Evolutionary conservation across 768 basidiomycete genomes (phyloP), one percentile per base, ranked within the genome.

Genomic region (Tulasnella sp.): DNA sequence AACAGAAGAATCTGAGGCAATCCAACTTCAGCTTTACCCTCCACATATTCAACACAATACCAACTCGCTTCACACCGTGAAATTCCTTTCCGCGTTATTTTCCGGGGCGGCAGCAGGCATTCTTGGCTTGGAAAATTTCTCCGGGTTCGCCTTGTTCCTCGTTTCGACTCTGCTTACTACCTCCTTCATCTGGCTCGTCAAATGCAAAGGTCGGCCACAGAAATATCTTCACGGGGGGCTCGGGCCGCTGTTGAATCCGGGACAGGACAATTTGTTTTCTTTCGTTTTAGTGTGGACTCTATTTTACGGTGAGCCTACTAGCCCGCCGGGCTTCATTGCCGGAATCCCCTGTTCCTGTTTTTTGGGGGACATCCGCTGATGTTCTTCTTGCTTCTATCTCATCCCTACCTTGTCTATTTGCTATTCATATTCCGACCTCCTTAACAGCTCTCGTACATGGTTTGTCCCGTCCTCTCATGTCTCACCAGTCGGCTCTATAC

Each of bases 211-310:
- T 3, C 87, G 87, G 42, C 92, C 93, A 0, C 82, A 85, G 58
- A 92, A 90, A 82, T 94, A 90, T 84, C 83, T 92, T 24, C 86
- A 88, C 68, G 90, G 91, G 6, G 93, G 93, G 2, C 83, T 90
- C 80, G 86, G 88, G 85, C 93, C 93, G 77, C 86, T 97, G 48
- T 86, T 92, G 72, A 95, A 92, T 81, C 92, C 96, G 0, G 95
- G 95, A 14, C 94, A 96, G 85, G 96, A 98, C 85, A 96, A 95
- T 81, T 87, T 92, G 24, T 94, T 95, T 83, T 94, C 95, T 3
- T 98, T 97, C 83, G 89, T 98, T 79, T 89, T 98, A 39, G 92
- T 93, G 31, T 98, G 96, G 96, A 98, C 96, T 46, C 87, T 97
- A 78, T 94, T 96, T 84, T 97, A 94, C 84, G 96, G 94, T 95